These are phyloP conservation scores for Diaporthe citriasiana DNA, from an alignment of 2,329 filamentous ascomycete species.

Conservation along the genomic window DNA sequence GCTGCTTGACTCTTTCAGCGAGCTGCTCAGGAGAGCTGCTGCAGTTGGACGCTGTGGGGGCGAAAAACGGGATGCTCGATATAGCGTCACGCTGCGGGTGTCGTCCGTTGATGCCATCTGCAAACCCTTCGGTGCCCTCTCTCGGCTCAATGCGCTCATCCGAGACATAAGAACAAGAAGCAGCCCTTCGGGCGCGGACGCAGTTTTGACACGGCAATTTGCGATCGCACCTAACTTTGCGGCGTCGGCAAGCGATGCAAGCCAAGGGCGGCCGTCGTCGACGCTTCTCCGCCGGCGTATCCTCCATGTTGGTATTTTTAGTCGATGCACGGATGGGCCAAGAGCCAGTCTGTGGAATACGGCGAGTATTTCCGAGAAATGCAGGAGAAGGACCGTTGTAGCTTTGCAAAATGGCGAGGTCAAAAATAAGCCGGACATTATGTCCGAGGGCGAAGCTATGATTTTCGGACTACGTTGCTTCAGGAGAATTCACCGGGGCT, in stretches of 20 bases:
- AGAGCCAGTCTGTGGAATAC: slow-evolving; percentile 16
- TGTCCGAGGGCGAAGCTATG: not conserved
- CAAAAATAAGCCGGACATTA: not conserved
- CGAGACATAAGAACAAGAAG: slow-evolving; percentile 53
- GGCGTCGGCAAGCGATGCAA: slow-evolving; percentile 58
- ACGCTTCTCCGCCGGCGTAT: slow-evolving; percentile 41
- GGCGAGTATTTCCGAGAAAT: slow-evolving; percentile 9
- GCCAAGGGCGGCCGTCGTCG: slow-evolving; percentile 45
- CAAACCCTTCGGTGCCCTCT: slow-evolving; percentile 19
- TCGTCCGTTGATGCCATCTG: slow-evolving; percentile 11
- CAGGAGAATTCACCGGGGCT: not conserved
- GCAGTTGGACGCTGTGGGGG: not conserved
- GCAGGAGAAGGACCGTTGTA: not conserved
- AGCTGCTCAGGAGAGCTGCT: slow-evolving; percentile 46
- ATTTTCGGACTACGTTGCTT: not conserved
- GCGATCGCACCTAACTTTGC: slow-evolving; percentile 61
- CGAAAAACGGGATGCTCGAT: slow-evolving; percentile 29
- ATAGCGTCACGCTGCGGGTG: slow-evolving; percentile 24
- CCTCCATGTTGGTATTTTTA: not conserved
- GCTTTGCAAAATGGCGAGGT: not conserved
- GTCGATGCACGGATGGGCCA: not conserved
- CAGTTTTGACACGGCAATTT: slow-evolving; percentile 59
- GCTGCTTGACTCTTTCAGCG: slow-evolving; percentile 55
- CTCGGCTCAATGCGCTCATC: slow-evolving; percentile 42
- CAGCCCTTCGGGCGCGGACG: slow-evolving; percentile 52